Evolutionary conservation across 129 eudicot species (phyloP), one percentile per base, ranked within the genome.

Genomic region (Flaveria ramosissima): DNA sequence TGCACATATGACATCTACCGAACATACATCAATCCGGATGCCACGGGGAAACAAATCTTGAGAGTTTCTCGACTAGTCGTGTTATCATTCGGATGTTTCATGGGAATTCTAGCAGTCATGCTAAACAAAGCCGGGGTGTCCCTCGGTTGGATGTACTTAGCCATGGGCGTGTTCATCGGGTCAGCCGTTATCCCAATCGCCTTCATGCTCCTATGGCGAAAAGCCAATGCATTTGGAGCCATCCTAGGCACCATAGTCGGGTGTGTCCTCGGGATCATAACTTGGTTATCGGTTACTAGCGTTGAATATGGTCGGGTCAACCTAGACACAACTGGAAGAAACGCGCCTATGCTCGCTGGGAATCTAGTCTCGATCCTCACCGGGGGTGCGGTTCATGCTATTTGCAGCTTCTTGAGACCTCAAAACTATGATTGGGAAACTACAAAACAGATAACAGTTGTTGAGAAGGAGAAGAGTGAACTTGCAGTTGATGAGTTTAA

Each of bases 341-440:
- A 94, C 48, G 99, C 96, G 32, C 99, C 99, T 3, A 94, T 91
- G 97, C 89, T 94, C n/a, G 97, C 89, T 16, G 99, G 99, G 39
- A 94, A 94, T 80, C 85, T 94, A 16, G 99, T 94, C 6, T 91
- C 99, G 6, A 94, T 94, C 43, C 78, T 94, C 9, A 87, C 91
- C 0, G 90, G 97, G 20, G 99, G 99, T 15, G 94, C 79, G 6
- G 77, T 94, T 77, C 99, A 94, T 74, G 96, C 85, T 43, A 45
- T 88, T 0, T 94, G 96, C 70, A 94, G 97, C 71, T 79, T 89
- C 19, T 66, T 84, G 51, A 72, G 82, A 85, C 99, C 99, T 60
- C 94, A 94, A 73, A 79, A 94, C 74, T 94, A 94, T 67, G 97
- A 94, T 6, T 94, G 99, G 99, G 99, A 89, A 61, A 79, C 89